Base-by-base conservation (phyloP, 345 rosid species). In the Eucalyptus rudis region DNA sequence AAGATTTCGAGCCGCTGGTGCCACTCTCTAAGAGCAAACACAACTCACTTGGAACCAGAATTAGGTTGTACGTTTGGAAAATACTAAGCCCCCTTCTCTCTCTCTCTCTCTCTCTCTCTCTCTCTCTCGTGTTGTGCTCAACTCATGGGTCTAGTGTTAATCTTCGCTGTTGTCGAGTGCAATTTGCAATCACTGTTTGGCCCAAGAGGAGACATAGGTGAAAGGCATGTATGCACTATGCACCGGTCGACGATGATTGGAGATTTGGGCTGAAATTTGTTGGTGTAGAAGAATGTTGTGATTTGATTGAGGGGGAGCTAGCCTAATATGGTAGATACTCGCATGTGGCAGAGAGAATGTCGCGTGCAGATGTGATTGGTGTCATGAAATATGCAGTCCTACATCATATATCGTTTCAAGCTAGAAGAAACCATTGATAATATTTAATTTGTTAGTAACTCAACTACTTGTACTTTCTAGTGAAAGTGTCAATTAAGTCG, bases 1-100 rank as follows among this genome's bases (percentile, higher is more conserved):
- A 33, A 31, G 96, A 96, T 76, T 96, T 93, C 10, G 93, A 89
- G 90, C 99, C 96, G 44, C 86, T 95, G 71, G 71, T 29, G 4
- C 68, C 68, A 11, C 68, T 29, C 71, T 29, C 36, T 62, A 13
- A 7, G 71, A 62, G 71, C 71, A 62, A 62, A 62, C 19, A 29
- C 71, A 62, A 29, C 19, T 62, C 71, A 62, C 36, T 7, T 29
- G 71, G 36, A 62, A 62, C 71, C 59, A n/a, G 36, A 62, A 13
- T 62, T 29, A 29, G 33, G 71, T 6, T 62, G 68, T 29, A 29
- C 1, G 71, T 12, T 2, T 13, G 7, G 36, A 62, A 62, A n/a
- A 62, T 62, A 8, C 71, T 29, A 29, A 62, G 0, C 17, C 33
- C 33, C 33, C 68, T 6, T 59, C 27, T 27, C 31, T 58, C 64